Percentiles rank a stretch among this genome's conserved stretches.
Conservation (phyloP, 176 grass and related monocot species). For the Carex pumila region DNA sequence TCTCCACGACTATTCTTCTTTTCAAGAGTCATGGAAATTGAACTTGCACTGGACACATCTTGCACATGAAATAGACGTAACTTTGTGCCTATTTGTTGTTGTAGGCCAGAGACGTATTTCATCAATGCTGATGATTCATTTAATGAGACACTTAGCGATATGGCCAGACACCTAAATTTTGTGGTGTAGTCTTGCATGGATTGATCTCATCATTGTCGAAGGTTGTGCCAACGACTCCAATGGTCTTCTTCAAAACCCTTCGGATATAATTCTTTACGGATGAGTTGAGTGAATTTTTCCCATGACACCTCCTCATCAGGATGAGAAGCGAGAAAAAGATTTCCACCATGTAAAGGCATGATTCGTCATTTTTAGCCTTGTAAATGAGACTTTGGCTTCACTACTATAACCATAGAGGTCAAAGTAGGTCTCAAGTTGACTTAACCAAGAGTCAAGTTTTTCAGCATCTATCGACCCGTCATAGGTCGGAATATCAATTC, state of each 20-base stretch:
- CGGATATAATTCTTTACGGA: not conserved
- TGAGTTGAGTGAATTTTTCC: not conserved
- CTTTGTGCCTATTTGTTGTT: not conserved
- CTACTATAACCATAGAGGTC: not conserved
- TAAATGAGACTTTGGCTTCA: not conserved
- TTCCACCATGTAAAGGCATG: not conserved
- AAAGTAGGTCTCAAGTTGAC: not conserved
- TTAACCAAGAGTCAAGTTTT: not conserved
- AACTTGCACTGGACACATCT: not conserved
- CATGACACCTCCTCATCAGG: not conserved
- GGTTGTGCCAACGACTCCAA: not conserved
- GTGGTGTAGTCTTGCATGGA: not conserved
- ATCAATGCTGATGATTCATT: not conserved
- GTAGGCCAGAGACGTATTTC: not conserved
- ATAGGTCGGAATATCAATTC: too few species aligned
- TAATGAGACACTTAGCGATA: not conserved
- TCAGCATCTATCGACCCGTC: too few species aligned
- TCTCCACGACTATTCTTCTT: not conserved
- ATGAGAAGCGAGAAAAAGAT: not conserved
- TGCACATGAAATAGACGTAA: not conserved
- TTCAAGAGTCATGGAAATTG: not conserved
- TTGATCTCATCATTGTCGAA: not conserved
- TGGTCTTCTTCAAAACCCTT: not conserved
- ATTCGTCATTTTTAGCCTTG: not conserved
- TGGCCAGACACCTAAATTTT: not conserved